Base-by-base conservation (phyloP, 495 filamentous ascomycete genomes). In the Venustampulla echinocandica region DNA sequence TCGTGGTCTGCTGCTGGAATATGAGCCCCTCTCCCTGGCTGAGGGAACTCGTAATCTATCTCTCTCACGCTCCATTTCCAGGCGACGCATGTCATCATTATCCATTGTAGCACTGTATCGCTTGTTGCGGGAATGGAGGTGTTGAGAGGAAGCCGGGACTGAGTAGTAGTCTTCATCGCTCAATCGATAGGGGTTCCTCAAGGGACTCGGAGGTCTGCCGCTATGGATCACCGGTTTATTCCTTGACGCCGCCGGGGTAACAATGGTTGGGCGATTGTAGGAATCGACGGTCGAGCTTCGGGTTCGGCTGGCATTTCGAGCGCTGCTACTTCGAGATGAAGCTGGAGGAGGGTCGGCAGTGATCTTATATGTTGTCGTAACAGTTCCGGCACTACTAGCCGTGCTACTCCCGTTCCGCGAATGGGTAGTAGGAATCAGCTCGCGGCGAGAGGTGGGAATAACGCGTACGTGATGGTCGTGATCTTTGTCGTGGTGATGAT, bases 131-230 rank as follows among this genome's bases (percentile, higher is more conserved):
- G 43, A 32, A 20, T 49, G 49, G 1, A 44, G 24, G 45, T 52
- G 50, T 13, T 68, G 66, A 28, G 74, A 75, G 13, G 67, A 67
- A 15, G 72, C 73, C 0, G 74, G 74, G 57, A 68, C 61, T 20
- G 70, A 50, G 49, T 71, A 72, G 59, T 71, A 75, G 14, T 68
- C 57, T 37, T 73, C 71, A 30, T 75, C 72, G 54, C 64, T 69
- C 17, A 64, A 60, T 10, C 72, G 66, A 54, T 70, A 71, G 17
- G 68, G 56, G 47, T 75, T 69, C 42, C 66, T 47, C 34, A 54
- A 64, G 21, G 74, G 72, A 45, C 71, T 75, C 7, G 52, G 47
- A 3, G 63, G 47, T 24, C 68, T 64, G 21, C 60, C 30, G 19
- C 62, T 49, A 32, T 61, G 64, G 10, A 60, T 57, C 40, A 44